phyloP scores from a whole-genome alignment of 2,329 filamentous ascomycete genomes.

The Stachybotrys elegans region DNA sequence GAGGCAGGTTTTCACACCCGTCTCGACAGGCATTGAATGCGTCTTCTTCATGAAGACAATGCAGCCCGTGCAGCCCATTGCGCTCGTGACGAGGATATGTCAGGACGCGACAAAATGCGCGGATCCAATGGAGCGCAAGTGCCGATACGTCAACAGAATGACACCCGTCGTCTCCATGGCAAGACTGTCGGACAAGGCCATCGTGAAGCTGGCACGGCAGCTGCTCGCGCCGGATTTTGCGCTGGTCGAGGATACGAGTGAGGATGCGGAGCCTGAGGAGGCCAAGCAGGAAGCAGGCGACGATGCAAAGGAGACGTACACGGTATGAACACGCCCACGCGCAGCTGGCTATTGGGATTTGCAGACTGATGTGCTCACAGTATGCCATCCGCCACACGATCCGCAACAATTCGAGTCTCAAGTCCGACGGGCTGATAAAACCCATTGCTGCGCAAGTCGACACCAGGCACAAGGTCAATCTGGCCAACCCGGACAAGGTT shows the following conservation, averaged over 20 bases:
- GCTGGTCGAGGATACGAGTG: constrained; percentile 25
- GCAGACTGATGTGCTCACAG: constrained; percentile 32
- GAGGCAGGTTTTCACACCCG: constrained; percentile 44
- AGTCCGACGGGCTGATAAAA: constrained; percentile 65
- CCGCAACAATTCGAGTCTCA: constrained; percentile 66
- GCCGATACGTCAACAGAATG: constrained; percentile 54
- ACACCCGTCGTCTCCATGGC: constrained; percentile 48
- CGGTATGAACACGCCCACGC: not conserved
- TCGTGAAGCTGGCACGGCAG: constrained; percentile 58
- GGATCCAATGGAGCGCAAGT: constrained; percentile 38
- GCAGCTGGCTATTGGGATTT: constrained; percentile 9
- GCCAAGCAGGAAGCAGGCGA: constrained; percentile 5
- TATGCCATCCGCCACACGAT: constrained; percentile 81
- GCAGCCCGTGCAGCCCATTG: constrained; percentile 49
- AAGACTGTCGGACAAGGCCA: constrained; percentile 63
- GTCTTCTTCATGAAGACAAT: constrained; percentile 57
- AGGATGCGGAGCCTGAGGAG: constrained; percentile 8
- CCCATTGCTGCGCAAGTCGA: constrained; percentile 63
- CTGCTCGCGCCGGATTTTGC: constrained; percentile 62
- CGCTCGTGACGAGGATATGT: constrained; percentile 50
- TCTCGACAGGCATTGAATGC: constrained; percentile 55
- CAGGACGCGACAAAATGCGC: constrained; percentile 43
- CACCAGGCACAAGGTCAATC: constrained; percentile 66
- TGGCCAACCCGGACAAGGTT: constrained; percentile 72
- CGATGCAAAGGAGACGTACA: constrained; percentile 1